Base-by-base conservation (phyloP, 495 filamentous ascomycete genomes). In the Neurospora pannonica region DNA sequence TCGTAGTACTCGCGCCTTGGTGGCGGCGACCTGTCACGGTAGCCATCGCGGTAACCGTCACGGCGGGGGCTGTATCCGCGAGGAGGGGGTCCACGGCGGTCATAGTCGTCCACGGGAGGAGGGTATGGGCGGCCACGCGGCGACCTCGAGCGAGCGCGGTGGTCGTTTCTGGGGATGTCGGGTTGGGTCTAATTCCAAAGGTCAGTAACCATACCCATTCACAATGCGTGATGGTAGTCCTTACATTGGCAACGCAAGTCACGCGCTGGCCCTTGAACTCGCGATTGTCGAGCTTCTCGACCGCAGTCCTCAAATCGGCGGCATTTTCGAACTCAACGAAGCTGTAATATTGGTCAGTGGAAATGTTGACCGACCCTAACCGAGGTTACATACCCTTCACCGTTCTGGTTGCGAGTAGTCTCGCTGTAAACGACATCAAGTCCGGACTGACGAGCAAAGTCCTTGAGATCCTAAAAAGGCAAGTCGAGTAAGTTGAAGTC, bases 371-470 rank as follows among this genome's bases (percentile, higher is more conserved):
- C 4, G 15, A 19, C 28, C 28, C 5, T 67, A 0, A 34, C 28
- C 13, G 28, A 1, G 60, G 74, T 36, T 31, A 88, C 94, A 84
- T 83, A 98, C 97, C 96, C 96, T 89, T 91, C 93, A 75, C 94
- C 94, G 83, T 94, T 93, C 75, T 92, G 93, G 77, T 97, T 96
- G 79, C 96, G 94, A 81, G 91, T 92, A 37, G 97, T 95, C 85
- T 99, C 96, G 71, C 94, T 97, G 81, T 97, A 99, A 75, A 99
- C 96, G 77, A 99, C 96, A 82, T 98, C 97, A 83, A 97, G 89
- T 80, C 94, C 94, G 84, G 95, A 97, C 81, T 95, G 93, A 80
- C 96, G 95, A 74, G 96, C 97, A 82, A 98, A 99, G 84, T 99
- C 96, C 93, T 99, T 99, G 54, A 99, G 89, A 83, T 99, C 97